These are phyloP conservation scores for Schoenoplectus tabernaemontani DNA, from an alignment of 202 grass and related monocot genomes.

Conservation along the genomic window DNA sequence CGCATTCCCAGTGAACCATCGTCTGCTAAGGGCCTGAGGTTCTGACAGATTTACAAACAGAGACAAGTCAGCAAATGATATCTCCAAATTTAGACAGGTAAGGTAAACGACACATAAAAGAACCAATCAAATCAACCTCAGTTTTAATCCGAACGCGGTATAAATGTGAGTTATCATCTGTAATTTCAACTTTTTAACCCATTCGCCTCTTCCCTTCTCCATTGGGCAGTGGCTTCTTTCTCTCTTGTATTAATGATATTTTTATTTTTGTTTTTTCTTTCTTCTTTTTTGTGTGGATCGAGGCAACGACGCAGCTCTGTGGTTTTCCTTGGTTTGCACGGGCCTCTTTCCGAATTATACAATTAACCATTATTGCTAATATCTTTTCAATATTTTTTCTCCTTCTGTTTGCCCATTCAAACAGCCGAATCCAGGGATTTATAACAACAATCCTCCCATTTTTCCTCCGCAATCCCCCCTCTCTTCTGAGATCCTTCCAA, in stretches of 20 bases:
- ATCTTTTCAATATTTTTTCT: slow-evolving; percentile 1
- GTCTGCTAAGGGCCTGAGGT: too few species aligned
- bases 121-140: background rate
- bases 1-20: background rate
- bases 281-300: slow-evolving; percentile 24
- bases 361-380: slow-evolving; percentile 11
- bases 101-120: background rate
- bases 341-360: slow-evolving; percentile 15
- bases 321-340: slow-evolving; percentile 26
- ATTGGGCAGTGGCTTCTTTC: background rate
- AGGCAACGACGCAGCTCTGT: slow-evolving; percentile 25
- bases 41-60: too few species aligned
- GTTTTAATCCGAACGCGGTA: background rate
- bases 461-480: slow-evolving; percentile 13
- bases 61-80: too few species aligned
- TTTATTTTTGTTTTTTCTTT: background rate
- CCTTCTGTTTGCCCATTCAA: slow-evolving; percentile 20
- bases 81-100: too few species aligned
- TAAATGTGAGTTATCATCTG: background rate
- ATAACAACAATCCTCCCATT: slow-evolving; percentile 20
- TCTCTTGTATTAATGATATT: slow-evolving; percentile 14
- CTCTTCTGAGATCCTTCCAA: slow-evolving; percentile 13
- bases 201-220: slow-evolving; percentile 1
- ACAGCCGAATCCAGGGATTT: slow-evolving; percentile 11
- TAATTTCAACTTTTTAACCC: slow-evolving; percentile 11